These are phyloP conservation scores for Amanita jacksonii DNA, from an alignment of 768 basidiomycete genomes.

Conservation along the genomic window DNA sequence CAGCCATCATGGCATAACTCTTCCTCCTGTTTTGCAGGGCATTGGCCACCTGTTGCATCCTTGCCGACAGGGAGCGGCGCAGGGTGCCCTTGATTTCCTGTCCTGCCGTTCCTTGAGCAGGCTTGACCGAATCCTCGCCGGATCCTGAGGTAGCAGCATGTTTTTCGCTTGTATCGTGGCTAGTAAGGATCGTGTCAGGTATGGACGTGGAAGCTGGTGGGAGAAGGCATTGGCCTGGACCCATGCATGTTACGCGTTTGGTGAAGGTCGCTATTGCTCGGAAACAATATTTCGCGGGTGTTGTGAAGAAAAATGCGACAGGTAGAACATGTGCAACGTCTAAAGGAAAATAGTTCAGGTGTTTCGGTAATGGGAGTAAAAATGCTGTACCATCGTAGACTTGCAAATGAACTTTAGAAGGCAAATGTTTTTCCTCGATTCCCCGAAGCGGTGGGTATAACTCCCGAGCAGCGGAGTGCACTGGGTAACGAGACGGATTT, in stretches of 20 bases:
- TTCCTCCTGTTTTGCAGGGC: conserved; percentile 5
- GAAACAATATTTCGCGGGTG: conserved; percentile 72
- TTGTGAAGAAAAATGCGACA: conserved; percentile 65
- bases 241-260: conserved; percentile 54
- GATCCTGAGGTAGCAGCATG: too few relatives aligned
- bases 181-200: conserved; percentile 1
- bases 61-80: conserved; percentile 14
- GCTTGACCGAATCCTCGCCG: too few relatives aligned
- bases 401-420: conserved; percentile 88
- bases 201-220: conserved; percentile 10
- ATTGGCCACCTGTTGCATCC: conserved; percentile 12
- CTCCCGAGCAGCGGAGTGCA: conserved; percentile 31
- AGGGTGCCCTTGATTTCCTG: conserved; percentile 4
- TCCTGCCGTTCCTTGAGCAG: background rate
- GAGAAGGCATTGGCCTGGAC: conserved; percentile 13
- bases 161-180: background rate
- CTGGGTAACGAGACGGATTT: conserved; percentile 58
- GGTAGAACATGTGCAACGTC: conserved; percentile 69
- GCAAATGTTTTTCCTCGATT: conserved; percentile 41
- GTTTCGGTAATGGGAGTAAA: conserved; percentile 11
- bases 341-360: conserved; percentile 21
- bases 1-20: background rate
- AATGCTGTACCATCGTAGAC: conserved; percentile 70
- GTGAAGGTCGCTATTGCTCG: conserved; percentile 66
- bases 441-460: conserved; percentile 50